Percentiles rank a stretch among this genome's conserved stretches.
Evolutionary conservation across 805 yeast genomes (phyloP).

Genomic region (Wickerhamomyces chambardii): DNA sequence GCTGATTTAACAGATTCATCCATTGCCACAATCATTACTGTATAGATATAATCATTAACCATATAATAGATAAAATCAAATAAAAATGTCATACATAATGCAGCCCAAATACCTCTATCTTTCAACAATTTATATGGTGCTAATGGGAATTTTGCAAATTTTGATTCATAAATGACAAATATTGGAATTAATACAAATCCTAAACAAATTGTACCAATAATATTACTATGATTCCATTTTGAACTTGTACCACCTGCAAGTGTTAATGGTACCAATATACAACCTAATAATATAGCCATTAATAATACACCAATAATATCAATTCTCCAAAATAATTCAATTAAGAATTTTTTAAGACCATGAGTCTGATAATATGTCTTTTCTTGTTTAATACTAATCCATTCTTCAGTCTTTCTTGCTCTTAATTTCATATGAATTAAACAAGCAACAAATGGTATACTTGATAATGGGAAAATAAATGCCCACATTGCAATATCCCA

Average conservation of each 20-base stretch:
- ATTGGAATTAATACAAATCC: conserved; percentile 55
- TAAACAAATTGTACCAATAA: conserved; percentile 62
- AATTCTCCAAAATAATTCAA: conserved; percentile 47
- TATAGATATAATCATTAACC: conserved; percentile 63
- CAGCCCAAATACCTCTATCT: conserved; percentile 70
- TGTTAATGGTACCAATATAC: conserved; percentile 65
- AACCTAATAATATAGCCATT: conserved; percentile 47
- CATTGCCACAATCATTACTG: conserved; percentile 58
- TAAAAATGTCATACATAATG: conserved; percentile 48
- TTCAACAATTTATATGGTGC: conserved; percentile 48
- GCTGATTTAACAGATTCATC: conserved; percentile 52
- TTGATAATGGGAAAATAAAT: conserved; percentile 56
- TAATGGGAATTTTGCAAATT: conserved; percentile 51
- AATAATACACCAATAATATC: conserved; percentile 58
- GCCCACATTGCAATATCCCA: conserved; percentile 85
- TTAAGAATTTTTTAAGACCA: conserved; percentile 23
- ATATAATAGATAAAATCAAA: conserved; percentile 56
- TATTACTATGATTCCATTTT: conserved; percentile 51
- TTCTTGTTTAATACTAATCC: conserved; percentile 31
- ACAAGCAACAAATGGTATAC: conserved; percentile 50
- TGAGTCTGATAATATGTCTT: conserved; percentile 27
- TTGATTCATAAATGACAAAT: conserved; percentile 52
- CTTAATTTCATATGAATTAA: conserved; percentile 44
- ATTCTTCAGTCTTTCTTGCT: conserved; percentile 46
- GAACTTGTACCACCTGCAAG: conserved; percentile 55